A percentile compares a stretch with the other conserved stretches of the same genome.
These are phyloP conservation scores for Emericellopsis terricola DNA, from an alignment of 495 filamentous ascomycete species.

Conservation along the genomic window DNA sequence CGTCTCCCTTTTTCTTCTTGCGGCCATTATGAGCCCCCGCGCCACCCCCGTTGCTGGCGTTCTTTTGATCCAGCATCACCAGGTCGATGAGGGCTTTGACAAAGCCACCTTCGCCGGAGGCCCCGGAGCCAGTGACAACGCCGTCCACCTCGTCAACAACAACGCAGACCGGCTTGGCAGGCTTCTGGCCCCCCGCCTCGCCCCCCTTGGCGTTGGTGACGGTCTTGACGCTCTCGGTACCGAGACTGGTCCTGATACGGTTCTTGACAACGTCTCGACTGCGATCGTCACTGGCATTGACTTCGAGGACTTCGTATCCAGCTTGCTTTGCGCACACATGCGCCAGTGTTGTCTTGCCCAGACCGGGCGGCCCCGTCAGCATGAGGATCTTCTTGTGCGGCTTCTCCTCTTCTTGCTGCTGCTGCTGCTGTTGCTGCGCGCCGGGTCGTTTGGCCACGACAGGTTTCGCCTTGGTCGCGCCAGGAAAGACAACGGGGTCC, in stretches of 20 bases:
- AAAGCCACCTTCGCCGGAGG: constrained; percentile 61
- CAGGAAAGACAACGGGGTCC: constrained; percentile 85
- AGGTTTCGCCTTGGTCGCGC: constrained; percentile 36
- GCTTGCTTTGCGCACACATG: constrained; percentile 92
- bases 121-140: constrained; percentile 62
- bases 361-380: constrained; percentile 74
- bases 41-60: constrained; percentile 26
- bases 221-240: constrained; percentile 80
- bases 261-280: constrained; percentile 69
- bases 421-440: constrained; percentile 11
- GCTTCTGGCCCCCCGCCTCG: constrained; percentile 42
- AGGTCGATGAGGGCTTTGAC: constrained; percentile 89
- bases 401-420: constrained; percentile 38
- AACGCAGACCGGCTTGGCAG: constrained; percentile 78
- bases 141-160: constrained; percentile 95
- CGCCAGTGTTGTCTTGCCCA: constrained; percentile 91
- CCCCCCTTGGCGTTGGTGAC: constrained; percentile 44
- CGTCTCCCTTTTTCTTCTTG: constrained; percentile 53
- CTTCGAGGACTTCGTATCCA: constrained; percentile 85
- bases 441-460: constrained; percentile 11
- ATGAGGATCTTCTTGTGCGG: constrained; percentile 73
- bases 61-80: constrained; percentile 69
- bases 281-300: constrained; percentile 71
- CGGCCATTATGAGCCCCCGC: constrained; percentile 7
- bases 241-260: constrained; percentile 70